Evolutionary conservation across 2,329 filamentous ascomycete genomes (phyloP).

Genomic region (Ceratocystiopsis brevicomis): DNA sequence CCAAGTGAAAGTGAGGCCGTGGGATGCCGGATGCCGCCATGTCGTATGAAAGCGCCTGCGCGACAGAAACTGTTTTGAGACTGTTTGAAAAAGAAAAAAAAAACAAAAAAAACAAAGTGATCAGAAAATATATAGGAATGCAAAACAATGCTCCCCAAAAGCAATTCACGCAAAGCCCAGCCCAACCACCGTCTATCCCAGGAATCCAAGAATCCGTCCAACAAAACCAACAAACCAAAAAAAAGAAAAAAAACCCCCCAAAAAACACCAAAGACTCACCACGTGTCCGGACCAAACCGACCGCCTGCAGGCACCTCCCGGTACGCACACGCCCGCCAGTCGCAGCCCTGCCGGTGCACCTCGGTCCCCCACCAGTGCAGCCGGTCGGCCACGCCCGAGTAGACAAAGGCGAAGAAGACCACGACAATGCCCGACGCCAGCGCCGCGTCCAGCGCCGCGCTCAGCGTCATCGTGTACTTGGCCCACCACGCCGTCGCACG

Average conservation of each 20-base stretch:
- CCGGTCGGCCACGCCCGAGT: constrained; percentile 51
- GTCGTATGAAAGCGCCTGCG: no score
- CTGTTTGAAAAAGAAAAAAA: no score
- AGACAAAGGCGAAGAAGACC: constrained; percentile 75
- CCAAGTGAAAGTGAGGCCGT: not conserved
- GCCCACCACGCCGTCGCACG: constrained; percentile 63
- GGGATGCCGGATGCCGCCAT: no score
- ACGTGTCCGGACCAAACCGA: constrained; percentile 45
- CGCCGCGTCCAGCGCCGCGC: constrained; percentile 65
- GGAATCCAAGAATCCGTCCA: no score
- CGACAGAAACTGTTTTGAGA: no score
- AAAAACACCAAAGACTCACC: constrained; percentile 20
- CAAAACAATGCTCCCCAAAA: no score
- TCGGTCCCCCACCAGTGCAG: constrained; percentile 85
- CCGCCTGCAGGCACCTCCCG: constrained; percentile 41
- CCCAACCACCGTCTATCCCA: no score
- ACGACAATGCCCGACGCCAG: constrained; percentile 67
- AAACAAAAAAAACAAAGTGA: no score
- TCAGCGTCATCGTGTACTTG: constrained; percentile 81
- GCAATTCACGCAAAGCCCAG: no score
- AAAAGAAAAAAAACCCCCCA: no score
- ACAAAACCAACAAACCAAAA: no score
- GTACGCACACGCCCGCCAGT: constrained; percentile 67
- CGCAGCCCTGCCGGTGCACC: constrained; percentile 65
- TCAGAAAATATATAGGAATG: no score